Conservation (phyloP, 2,329 filamentous ascomycete species). For the Helminthosporium solani region DNA sequence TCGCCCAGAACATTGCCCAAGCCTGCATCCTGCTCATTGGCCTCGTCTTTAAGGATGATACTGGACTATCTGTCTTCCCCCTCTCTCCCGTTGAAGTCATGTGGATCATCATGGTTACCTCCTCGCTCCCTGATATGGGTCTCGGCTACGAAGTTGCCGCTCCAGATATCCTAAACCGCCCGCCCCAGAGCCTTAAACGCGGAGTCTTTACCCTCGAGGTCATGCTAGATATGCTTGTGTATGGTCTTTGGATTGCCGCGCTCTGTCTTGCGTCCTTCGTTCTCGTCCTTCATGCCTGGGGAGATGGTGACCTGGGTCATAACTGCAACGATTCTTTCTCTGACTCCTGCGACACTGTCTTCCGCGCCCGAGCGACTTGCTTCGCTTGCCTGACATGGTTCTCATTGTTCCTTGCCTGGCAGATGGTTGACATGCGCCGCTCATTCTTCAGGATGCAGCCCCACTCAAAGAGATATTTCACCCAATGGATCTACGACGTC, state of each 20-base stretch:
- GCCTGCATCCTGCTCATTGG: conserved; percentile 80
- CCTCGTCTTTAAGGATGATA: conserved; percentile 73
- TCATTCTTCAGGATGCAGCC: conserved; percentile 76
- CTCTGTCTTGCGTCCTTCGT: conserved; percentile 39
- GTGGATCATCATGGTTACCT: conserved; percentile 94
- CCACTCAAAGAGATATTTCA: conserved; percentile 54
- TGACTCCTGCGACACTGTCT: conserved; percentile 36
- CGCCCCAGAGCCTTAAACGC: conserved; percentile 64
- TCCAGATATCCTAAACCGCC: conserved; percentile 74
- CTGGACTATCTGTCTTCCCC: conserved; percentile 77
- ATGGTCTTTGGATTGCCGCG: conserved; percentile 40
- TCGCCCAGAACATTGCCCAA: conserved; percentile 81
- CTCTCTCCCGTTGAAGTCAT: conserved; percentile 83
- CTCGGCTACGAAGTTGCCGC: conserved; percentile 77
- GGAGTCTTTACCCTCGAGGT: conserved; percentile 44
- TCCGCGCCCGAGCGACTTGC: conserved; percentile 65
- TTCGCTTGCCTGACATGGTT: conserved; percentile 77
- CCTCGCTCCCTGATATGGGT: conserved; percentile 83
- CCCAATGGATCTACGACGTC: conserved; percentile 65
- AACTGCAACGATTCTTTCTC: conserved; percentile 40
- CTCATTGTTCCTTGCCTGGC: conserved; percentile 75
- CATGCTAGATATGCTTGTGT: conserved; percentile 42
- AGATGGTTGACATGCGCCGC: conserved; percentile 71
- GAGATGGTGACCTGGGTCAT: conserved; percentile 34
- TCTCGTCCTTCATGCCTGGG: conserved; percentile 38